Percentiles rank a stretch among this genome's conserved stretches.
Conservation (phyloP, 2,329 filamentous ascomycete species). For the Penicillium sp. region DNA sequence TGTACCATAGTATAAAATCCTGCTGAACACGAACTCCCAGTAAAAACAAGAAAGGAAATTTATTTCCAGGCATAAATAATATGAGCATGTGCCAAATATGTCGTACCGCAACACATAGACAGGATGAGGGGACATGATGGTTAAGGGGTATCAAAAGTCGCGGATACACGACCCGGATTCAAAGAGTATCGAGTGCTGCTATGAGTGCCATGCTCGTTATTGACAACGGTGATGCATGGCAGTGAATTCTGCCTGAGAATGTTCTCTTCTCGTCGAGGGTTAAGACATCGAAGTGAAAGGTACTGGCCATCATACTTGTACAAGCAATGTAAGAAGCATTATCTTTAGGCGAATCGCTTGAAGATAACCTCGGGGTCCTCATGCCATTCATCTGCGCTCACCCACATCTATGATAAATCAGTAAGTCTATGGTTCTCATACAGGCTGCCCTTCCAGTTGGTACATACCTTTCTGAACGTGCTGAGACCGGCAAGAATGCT, state of each 20-base stretch:
- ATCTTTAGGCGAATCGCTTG: slow-evolving; percentile 78
- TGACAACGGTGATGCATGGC: slow-evolving; percentile 1
- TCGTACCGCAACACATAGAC: slow-evolving; percentile 7
- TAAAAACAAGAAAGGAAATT: slow-evolving; percentile 1
- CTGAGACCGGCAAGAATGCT: slow-evolving; percentile 95
- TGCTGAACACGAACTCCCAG: slow-evolving; percentile 2
- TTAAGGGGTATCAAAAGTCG: slow-evolving; percentile 32
- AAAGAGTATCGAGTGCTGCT: slow-evolving; percentile 3
- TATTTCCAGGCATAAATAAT: slow-evolving; percentile 14
- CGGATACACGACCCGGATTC: slow-evolving; percentile 15
- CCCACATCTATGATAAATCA: slow-evolving; percentile 76
- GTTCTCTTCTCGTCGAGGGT: slow-evolving; percentile 3
- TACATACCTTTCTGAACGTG: slow-evolving; percentile 87
- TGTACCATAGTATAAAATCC: slow-evolving; percentile 3
- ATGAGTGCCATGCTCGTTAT: slow-evolving; percentile 2
- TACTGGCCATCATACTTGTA: background rate
- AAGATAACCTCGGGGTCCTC: slow-evolving; percentile 99
- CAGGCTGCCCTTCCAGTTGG: slow-evolving; percentile 23
- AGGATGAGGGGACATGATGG: slow-evolving; percentile 8
- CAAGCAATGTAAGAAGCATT: background rate
- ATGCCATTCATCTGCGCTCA: slow-evolving; percentile 99
- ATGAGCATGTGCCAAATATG: slow-evolving; percentile 3
- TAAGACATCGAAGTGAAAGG: background rate
- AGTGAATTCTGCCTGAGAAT: background rate
- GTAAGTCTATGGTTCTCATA: background rate